Conservation (phyloP, 768 basidiomycete species). For the Xerocomus brunneocitrinus region DNA sequence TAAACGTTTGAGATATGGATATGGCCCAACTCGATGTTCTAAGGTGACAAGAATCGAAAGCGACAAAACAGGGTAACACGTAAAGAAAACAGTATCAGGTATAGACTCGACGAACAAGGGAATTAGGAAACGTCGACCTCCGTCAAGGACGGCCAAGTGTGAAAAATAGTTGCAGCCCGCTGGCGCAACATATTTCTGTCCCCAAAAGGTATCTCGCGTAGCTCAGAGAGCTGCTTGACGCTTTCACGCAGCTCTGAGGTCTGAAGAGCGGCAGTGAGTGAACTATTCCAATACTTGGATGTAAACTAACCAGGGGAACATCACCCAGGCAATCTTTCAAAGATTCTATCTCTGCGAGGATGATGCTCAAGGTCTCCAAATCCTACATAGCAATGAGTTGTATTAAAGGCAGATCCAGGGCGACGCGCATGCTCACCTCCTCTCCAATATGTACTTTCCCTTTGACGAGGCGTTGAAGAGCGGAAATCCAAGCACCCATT, state of each 20-base stretch:
- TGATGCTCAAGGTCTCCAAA: conserved; percentile 24
- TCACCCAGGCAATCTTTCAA: conserved; percentile 11
- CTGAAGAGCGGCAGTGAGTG: conserved; percentile 9
- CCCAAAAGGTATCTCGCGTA: conserved; percentile 29
- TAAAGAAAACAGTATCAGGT: conserved; percentile 1
- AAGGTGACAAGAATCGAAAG: not conserved
- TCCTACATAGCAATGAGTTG: conserved; percentile 13
- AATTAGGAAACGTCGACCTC: not conserved
- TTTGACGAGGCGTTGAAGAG: conserved; percentile 30
- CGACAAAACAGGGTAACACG: not conserved
- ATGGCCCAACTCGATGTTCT: not conserved
- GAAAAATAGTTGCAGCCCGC: conserved; percentile 16
- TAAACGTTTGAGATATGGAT: not conserved
- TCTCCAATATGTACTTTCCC: conserved; percentile 22
- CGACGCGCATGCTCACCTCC: conserved; percentile 10
- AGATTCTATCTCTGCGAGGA: conserved; percentile 30
- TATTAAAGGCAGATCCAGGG: not conserved
- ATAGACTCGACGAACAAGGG: conserved; percentile 1
- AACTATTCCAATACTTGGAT: not conserved
- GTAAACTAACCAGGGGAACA: conserved; percentile 14
- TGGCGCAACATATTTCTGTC: conserved; percentile 25
- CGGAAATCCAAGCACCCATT: conserved; percentile 15
- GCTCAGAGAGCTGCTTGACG: conserved; percentile 22
- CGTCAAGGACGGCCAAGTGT: conserved; percentile 11
- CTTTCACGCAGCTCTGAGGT: conserved; percentile 14